Conservation (phyloP, 495 filamentous ascomycete genomes). For the Neurospora pannonica region DNA sequence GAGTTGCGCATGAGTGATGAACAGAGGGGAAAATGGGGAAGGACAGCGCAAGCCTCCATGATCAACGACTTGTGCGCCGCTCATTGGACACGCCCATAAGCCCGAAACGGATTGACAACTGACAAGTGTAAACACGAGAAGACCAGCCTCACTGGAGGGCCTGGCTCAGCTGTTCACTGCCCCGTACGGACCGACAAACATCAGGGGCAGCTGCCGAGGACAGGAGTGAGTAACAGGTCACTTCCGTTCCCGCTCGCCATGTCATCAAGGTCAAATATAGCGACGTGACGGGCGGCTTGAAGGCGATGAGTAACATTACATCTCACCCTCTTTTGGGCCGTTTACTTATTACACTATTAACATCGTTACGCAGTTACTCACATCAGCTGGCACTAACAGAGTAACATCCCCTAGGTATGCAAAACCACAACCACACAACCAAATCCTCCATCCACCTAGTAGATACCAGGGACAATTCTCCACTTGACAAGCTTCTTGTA, state of each 20-base stretch:
- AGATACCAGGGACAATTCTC: constrained; percentile 85
- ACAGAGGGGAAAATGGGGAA: neutral
- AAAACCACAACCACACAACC: neutral
- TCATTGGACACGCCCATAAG: neutral
- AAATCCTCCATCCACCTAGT: constrained; percentile 39
- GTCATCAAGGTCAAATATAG: neutral
- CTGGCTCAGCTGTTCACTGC: neutral
- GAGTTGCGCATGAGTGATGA: neutral
- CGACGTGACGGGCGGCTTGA: neutral
- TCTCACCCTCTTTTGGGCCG: neutral
- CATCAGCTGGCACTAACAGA: neutral
- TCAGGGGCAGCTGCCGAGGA: neutral
- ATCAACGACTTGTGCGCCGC: neutral
- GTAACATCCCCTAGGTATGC: neutral
- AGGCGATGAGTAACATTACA: neutral
- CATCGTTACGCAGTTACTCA: neutral
- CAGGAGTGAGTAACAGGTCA: neutral
- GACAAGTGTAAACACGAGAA: neutral
- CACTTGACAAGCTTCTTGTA: constrained; percentile 78
- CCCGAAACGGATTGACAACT: neutral
- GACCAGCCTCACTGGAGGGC: neutral
- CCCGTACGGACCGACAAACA: neutral
- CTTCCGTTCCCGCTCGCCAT: neutral
- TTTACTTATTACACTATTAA: neutral
- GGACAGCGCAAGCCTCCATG: neutral